Conservation (phyloP, 768 basidiomycete genomes). For the Kwoniella heveanensis region DNA sequence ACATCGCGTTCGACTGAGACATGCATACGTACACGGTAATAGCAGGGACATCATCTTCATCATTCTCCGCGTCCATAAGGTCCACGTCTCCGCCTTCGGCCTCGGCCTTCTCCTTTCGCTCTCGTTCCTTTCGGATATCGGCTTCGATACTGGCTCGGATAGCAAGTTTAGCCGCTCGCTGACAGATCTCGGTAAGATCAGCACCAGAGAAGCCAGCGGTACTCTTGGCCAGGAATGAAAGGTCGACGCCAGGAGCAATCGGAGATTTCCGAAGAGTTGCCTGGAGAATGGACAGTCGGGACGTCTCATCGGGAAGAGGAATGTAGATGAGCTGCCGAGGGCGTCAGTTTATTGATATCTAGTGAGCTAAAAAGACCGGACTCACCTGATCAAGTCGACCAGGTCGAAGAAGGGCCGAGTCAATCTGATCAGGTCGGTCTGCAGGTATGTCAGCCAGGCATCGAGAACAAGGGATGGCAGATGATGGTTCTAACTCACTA, state of each 20-base stretch:
- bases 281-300: conserved; percentile 85
- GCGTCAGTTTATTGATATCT: background rate
- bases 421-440: conserved; percentile 91
- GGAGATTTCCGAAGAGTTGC: conserved; percentile 92
- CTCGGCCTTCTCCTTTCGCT: conserved; percentile 78
- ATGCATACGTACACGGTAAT: conserved; percentile 67
- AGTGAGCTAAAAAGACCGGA: background rate
- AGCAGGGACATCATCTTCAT: conserved; percentile 85
- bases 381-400: conserved; percentile 83
- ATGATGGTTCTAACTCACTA: conserved; percentile 74
- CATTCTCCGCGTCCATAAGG: conserved; percentile 62
- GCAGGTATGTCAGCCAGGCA: conserved; percentile 51
- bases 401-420: conserved; percentile 93
- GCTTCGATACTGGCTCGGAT: conserved; percentile 93
- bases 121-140: conserved; percentile 77
- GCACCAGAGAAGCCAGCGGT: conserved; percentile 99
- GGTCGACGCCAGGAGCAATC: conserved; percentile 76
- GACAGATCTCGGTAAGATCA: conserved; percentile 98
- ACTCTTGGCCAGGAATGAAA: conserved; percentile 80
- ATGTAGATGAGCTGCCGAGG: conserved; percentile 89
- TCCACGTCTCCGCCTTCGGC: conserved; percentile 68
- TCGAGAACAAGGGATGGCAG: conserved; percentile 60
- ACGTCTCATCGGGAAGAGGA: conserved; percentile 91
- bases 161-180: conserved; percentile 93
- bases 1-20: background rate